A percentile compares a stretch with the other conserved stretches of the same genome.
phyloP scores from a whole-genome alignment of 148 eudicot genomes.

The Chenopodium quinoa region DNA sequence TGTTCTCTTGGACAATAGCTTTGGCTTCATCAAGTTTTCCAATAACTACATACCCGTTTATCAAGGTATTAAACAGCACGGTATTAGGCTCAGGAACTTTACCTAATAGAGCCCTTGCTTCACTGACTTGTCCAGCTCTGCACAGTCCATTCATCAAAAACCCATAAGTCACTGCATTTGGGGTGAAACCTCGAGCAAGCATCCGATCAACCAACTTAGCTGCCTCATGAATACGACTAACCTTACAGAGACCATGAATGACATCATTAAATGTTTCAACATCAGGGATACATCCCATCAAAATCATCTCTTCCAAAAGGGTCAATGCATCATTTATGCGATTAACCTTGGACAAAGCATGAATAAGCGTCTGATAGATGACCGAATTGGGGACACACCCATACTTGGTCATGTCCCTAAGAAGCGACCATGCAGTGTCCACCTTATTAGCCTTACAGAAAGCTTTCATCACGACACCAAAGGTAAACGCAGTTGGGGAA shows the following conservation, averaged over 20 bases:
- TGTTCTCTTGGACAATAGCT: constrained; percentile 45
- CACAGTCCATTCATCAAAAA: constrained; percentile 72
- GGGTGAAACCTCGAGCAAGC: constrained; percentile 64
- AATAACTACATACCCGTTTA: constrained; percentile 63
- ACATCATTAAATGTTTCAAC: constrained; percentile 84
- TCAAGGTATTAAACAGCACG: constrained; percentile 64
- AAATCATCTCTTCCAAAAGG: constrained; percentile 88
- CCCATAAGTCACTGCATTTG: constrained; percentile 71
- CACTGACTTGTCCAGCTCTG: constrained; percentile 55
- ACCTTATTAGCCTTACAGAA: constrained; percentile 67
- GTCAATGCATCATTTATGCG: constrained; percentile 66
- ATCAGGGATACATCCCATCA: constrained; percentile 90
- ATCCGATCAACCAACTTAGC: constrained; percentile 82
- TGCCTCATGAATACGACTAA: constrained; percentile 68
- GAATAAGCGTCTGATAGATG: constrained; percentile 80
- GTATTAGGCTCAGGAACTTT: constrained; percentile 75
- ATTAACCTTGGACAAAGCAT: constrained; percentile 54
- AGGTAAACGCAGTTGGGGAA: constrained; percentile 74
- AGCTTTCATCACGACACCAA: constrained; percentile 78
- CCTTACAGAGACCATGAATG: constrained; percentile 68
- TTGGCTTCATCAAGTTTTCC: constrained; percentile 77
- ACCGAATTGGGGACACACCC: constrained; percentile 92
- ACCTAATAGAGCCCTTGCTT: constrained; percentile 65
- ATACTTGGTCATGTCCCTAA: constrained; percentile 87
- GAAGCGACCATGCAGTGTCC: constrained; percentile 75